phyloP scores from a whole-genome alignment of 164 flowering plant species.

The Saururus chinensis region DNA sequence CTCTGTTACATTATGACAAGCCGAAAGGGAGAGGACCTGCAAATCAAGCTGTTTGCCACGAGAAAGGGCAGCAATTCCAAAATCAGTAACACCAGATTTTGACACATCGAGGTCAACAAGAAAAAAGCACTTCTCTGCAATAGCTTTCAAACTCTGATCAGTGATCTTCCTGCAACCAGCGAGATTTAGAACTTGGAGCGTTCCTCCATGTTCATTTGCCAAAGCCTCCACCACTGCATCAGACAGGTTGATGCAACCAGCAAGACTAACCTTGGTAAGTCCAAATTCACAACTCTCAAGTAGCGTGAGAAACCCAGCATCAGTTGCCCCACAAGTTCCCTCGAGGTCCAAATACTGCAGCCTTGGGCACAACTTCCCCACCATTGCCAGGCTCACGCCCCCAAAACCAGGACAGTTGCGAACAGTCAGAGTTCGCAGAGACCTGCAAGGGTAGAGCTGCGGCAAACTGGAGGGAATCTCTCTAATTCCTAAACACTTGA shows the following conservation, averaged over 20 bases:
- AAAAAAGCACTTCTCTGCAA: conserved; percentile 44
- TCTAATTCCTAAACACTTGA: conserved; percentile 52
- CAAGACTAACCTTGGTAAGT: conserved; percentile 45
- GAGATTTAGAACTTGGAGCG: conserved; percentile 46
- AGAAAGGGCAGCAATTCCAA: conserved; percentile 40
- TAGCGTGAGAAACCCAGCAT: conserved; percentile 44
- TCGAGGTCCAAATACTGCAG: conserved; percentile 48
- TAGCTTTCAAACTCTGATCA: conserved; percentile 42
- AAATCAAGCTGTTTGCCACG: conserved; percentile 24
- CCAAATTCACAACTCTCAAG: conserved; percentile 37
- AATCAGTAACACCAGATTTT: conserved; percentile 38
- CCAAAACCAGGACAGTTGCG: conserved; percentile 73
- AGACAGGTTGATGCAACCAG: conserved; percentile 37
- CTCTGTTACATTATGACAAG: conserved; percentile 50
- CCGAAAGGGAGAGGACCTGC: conserved; percentile 50
- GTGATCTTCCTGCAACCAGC: conserved; percentile 46
- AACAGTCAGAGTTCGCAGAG: conserved; percentile 43
- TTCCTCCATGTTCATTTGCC: conserved; percentile 38
- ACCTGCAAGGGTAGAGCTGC: conserved; percentile 28
- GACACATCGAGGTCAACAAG: conserved; percentile 61
- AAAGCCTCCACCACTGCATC: conserved; percentile 34
- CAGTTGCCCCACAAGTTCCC: conserved; percentile 54
- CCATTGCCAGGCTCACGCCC: conserved; percentile 28
- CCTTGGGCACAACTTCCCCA: conserved; percentile 56
- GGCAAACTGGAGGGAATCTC: conserved; percentile 24